phyloP scores from a whole-genome alignment of 2,329 filamentous ascomycete genomes.

The Sordariomycetes sp. region DNA sequence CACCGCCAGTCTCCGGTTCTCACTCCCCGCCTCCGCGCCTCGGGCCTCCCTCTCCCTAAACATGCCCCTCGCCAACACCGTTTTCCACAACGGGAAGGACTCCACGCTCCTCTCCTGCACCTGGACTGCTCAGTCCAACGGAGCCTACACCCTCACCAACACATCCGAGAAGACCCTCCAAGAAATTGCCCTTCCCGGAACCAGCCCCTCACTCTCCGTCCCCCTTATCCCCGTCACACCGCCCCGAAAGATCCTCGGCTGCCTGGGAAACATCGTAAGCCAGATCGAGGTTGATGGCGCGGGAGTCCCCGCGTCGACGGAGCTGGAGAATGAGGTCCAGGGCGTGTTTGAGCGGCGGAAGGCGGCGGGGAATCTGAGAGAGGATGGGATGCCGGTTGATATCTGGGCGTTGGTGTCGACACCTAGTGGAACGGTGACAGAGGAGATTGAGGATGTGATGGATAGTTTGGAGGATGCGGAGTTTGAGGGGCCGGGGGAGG shows the following conservation, averaged over 20 bases:
- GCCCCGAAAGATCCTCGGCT: constrained; percentile 46
- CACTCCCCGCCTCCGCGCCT: constrained; percentile 2
- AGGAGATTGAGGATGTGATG: constrained; percentile 19
- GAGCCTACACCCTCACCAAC: constrained; percentile 11
- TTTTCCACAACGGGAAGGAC: constrained; percentile 56
- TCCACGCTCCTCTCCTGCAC: constrained; percentile 39
- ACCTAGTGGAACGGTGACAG: neutral
- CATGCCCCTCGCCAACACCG: constrained; percentile 62
- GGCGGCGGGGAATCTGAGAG: constrained; percentile 12
- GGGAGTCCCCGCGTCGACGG: constrained; percentile 50
- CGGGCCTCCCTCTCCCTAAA: constrained; percentile 21
- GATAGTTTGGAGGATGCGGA: constrained; percentile 6
- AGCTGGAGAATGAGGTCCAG: constrained; percentile 55
- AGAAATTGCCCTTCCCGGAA: constrained; percentile 13
- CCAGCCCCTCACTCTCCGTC: constrained; percentile 13
- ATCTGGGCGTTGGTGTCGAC: constrained; percentile 54
- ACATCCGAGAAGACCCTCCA: constrained; percentile 25
- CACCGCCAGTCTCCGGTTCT: neutral
- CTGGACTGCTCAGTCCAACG: constrained; percentile 8
- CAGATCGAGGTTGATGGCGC: constrained; percentile 37
- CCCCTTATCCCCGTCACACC: constrained; percentile 50
- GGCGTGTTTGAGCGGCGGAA: constrained; percentile 33
- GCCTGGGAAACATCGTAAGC: constrained; percentile 69
- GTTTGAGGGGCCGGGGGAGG: constrained; percentile 5
- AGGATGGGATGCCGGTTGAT: constrained; percentile 29